These are phyloP conservation scores for Trichophyton mentagrophytes DNA, from an alignment of 2,329 filamentous ascomycete genomes.

Conservation along the genomic window DNA sequence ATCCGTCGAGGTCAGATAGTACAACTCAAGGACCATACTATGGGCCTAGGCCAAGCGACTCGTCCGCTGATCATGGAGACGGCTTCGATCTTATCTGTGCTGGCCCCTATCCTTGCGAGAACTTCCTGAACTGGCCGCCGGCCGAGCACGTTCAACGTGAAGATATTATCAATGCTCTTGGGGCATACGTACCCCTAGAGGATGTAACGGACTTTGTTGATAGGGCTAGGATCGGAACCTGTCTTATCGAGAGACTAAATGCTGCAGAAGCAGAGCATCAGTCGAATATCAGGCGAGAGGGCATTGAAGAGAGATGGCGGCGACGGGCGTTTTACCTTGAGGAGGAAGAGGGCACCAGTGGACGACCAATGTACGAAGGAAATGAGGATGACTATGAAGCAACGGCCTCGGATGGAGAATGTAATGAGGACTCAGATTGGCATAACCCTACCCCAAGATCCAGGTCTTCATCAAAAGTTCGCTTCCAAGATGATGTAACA, in stretches of 20 bases:
- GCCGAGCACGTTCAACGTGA: slow-evolving; percentile 27
- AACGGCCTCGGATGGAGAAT: slow-evolving; percentile 34
- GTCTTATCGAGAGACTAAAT: slow-evolving; percentile 25
- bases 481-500: slow-evolving; percentile 58
- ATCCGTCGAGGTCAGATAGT: slow-evolving; percentile 10
- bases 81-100: neutral
- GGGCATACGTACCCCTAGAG: slow-evolving; percentile 29
- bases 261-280: slow-evolving; percentile 25
- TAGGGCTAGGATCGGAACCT: slow-evolving; percentile 28
- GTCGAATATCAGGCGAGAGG: slow-evolving; percentile 25
- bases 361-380: slow-evolving; percentile 47
- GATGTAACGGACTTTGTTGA: slow-evolving; percentile 33
- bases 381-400: slow-evolving; percentile 43
- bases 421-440: slow-evolving; percentile 20
- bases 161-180: slow-evolving; percentile 33
- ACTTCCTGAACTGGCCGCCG: slow-evolving; percentile 27
- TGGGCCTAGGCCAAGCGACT: slow-evolving; percentile 1
- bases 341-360: slow-evolving; percentile 63
- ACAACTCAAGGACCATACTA: neutral
- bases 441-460: slow-evolving; percentile 42
- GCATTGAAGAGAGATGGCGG: slow-evolving; percentile 59
- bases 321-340: slow-evolving; percentile 71
- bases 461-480: slow-evolving; percentile 65
- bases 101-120: slow-evolving; percentile 18
- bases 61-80: slow-evolving; percentile 6